Base-by-base conservation (phyloP, 2,329 filamentous ascomycete genomes). In the Neofusicoccum kwambonambiense region DNA sequence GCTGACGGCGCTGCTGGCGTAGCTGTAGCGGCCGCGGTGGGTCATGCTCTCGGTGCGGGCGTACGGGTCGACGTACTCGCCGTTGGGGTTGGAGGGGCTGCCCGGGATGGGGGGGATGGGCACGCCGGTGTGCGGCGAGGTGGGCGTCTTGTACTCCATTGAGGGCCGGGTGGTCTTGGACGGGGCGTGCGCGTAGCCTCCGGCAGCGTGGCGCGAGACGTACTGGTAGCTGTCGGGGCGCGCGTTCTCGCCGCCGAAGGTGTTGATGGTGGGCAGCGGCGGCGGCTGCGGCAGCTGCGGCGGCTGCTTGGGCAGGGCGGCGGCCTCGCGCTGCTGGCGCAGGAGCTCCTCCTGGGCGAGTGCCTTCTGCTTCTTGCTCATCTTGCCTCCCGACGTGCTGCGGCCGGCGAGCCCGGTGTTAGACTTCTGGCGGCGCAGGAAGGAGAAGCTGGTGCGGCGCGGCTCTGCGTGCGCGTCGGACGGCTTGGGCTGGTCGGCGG, bases 1-100 rank as follows among this genome's bases (percentile, higher is more conserved):
- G 82, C 92, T 97, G 70, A 94, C 87, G 62, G 91, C 90, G 78
- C 91, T 96, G 81, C 91, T 96, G 65, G 94, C 93, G 80, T 97
- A 98, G 81, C 93, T 97, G 80, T 96, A 97, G 69, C 95, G 90
- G 67, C 94, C 93, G 71, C 95, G 92, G 79, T 98, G 90, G 71
- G 94, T 93, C 92, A 98, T 97, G 84, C 94, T 97, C 82, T 96
- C 92, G 41, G 90, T 89, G 68, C 91, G 87, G 51, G 90, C 88
- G 74, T 95, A 95, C 13, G 91, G 90, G 72, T 96, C 92, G 68
- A 86, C 56, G n/a, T 60, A 60, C 31, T 60, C 56, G 56, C 70
- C 70, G 61, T 89, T 80, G 1, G 88, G 87, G 35, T 19, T 42
- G n/a, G 15, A 11, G 15, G 61, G 61, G 54, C 63, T 65, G 35